Evolutionary conservation across 2,329 filamentous ascomycete species (phyloP).

Genomic region (Pyrenochaeta sp.): DNA sequence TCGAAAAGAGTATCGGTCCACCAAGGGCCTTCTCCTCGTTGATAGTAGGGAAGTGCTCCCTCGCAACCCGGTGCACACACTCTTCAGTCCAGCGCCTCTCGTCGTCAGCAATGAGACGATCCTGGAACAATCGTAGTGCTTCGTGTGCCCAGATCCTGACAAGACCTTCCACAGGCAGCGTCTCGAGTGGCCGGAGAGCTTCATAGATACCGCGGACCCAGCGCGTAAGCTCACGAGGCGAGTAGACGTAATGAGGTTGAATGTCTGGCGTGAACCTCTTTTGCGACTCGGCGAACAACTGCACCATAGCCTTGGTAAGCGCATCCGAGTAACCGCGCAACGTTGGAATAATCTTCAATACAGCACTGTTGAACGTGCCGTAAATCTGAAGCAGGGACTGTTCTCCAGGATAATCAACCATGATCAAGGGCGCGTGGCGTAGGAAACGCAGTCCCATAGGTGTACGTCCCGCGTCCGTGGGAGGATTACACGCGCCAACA

Average conservation of each 20-base stretch:
- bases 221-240: constrained; percentile 94
- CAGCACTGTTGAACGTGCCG: constrained; percentile 94
- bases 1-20: constrained; percentile 96
- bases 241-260: constrained; percentile 99
- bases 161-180: constrained; percentile 84
- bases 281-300: constrained; percentile 94
- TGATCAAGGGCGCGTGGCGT: constrained; percentile 95
- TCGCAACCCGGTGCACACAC: constrained; percentile 81
- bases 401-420: constrained; percentile 99
- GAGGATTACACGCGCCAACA: constrained; percentile 97
- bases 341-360: constrained; percentile 95
- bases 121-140: constrained; percentile 93
- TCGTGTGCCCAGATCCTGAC: constrained; percentile 99
- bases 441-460: constrained; percentile 93
- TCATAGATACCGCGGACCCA: constrained; percentile 99
- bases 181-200: constrained; percentile 90
- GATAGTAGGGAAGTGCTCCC: constrained; percentile 94
- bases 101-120: constrained; percentile 92
- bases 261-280: constrained; percentile 94
- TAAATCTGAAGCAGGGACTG: constrained; percentile 96
- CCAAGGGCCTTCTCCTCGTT: constrained; percentile 88
- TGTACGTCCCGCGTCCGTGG: constrained; percentile 95
- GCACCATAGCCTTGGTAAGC: constrained; percentile 96
- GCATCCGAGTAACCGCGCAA: constrained; percentile 94
- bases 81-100: constrained; percentile 96